These are phyloP conservation scores for Acanthochlamys bracteata DNA, from an alignment of 106 monocot genomes.

Conservation along the genomic window DNA sequence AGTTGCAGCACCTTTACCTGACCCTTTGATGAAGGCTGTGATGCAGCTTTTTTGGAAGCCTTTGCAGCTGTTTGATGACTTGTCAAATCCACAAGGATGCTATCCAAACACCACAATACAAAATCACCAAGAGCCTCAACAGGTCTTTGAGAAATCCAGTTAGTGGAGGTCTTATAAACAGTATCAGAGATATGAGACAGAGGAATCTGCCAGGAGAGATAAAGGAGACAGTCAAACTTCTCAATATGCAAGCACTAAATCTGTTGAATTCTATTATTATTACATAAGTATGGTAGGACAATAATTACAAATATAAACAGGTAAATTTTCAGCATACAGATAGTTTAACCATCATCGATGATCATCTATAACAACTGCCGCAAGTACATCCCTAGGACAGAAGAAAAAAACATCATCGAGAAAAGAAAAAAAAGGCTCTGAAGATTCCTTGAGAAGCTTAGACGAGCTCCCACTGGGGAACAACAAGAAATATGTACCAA, in stretches of 20 bases:
- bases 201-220: slow-evolving; percentile 43
- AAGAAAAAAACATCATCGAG: no score
- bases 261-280: not conserved
- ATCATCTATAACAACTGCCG: no score
- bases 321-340: no score
- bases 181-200: slow-evolving; percentile 57
- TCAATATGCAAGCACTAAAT: not conserved
- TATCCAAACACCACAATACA: slow-evolving; percentile 72
- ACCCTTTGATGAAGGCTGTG: slow-evolving; percentile 51
- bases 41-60: slow-evolving; percentile 50
- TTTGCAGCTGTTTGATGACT: slow-evolving; percentile 46
- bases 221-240: no score
- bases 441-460: no score
- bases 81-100: slow-evolving; percentile 56
- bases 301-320: no score
- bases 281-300: no score
- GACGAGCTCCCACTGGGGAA: no score
- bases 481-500: no score
- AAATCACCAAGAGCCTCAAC: slow-evolving; percentile 62
- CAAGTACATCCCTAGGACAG: no score
- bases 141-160: slow-evolving; percentile 65
- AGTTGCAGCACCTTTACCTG: slow-evolving; percentile 39
- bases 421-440: no score
- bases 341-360: no score
- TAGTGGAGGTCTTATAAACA: slow-evolving; percentile 59